Conservation (phyloP, 2,329 filamentous ascomycete genomes). For the Xylariaceae sp. region DNA sequence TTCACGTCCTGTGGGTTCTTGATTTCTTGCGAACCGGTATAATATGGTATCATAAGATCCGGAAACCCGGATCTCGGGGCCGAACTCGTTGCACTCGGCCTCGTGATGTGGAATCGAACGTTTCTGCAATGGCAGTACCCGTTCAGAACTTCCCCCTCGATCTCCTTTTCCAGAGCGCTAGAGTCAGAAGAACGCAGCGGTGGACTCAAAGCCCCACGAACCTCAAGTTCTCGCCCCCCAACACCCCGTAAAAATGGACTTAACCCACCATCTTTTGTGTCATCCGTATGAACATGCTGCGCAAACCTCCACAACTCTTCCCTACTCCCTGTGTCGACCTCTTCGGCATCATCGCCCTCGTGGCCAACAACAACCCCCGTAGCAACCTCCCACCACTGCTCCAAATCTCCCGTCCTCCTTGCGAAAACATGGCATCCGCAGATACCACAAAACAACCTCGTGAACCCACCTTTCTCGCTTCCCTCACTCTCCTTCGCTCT, state of each 20-base stretch:
- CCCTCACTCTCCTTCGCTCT: background rate
- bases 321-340: background rate
- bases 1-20: conserved; percentile 49
- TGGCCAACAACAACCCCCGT: conserved; percentile 35
- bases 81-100: conserved; percentile 47
- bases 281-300: conserved; percentile 25
- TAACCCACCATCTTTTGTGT: conserved; percentile 39
- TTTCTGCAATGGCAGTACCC: conserved; percentile 54
- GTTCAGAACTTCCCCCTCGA: conserved; percentile 31
- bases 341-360: background rate
- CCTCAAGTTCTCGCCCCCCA: conserved; percentile 2
- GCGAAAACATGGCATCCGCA: conserved; percentile 44
- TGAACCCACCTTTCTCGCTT: conserved; percentile 5
- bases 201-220: background rate
- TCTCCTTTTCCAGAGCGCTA: conserved; percentile 8
- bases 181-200: background rate
- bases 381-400: conserved; percentile 35
- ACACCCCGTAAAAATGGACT: conserved; percentile 30
- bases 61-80: conserved; percentile 47
- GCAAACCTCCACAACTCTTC: conserved; percentile 11
- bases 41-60: conserved; percentile 52
- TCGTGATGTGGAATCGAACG: conserved; percentile 55
- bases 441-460: conserved; percentile 38
- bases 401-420: background rate
- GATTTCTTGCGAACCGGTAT: conserved; percentile 32